Conservation (phyloP, 2,329 filamentous ascomycete species). For the Exophiala calicioides region DNA sequence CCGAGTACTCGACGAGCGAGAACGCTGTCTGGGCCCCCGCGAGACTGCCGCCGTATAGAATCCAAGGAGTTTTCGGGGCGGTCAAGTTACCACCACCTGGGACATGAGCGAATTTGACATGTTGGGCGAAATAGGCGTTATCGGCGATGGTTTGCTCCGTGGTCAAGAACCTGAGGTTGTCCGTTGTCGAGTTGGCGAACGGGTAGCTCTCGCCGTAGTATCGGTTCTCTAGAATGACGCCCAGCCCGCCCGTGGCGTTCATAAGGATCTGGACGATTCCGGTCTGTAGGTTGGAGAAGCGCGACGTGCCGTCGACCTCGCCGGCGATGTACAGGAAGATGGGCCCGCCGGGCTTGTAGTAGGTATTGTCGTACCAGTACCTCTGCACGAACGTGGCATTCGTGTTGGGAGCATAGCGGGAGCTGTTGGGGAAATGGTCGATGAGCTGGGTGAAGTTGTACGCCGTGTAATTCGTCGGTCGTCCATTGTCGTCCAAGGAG, state of each 20-base stretch:
- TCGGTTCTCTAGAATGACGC: slow-evolving; percentile 46
- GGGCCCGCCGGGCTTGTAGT: slow-evolving; percentile 57
- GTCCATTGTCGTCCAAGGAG: slow-evolving; percentile 19
- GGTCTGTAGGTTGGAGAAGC: slow-evolving; percentile 46
- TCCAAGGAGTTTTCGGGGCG: slow-evolving; percentile 46
- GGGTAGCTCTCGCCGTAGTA: slow-evolving; percentile 48
- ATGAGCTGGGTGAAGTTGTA: slow-evolving; percentile 27
- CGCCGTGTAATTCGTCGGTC: slow-evolving; percentile 27
- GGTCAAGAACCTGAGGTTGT: slow-evolving; percentile 46
- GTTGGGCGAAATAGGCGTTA: slow-evolving; percentile 47
- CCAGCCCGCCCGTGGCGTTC: slow-evolving; percentile 55
- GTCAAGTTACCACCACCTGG: slow-evolving; percentile 38
- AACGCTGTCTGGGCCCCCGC: slow-evolving; percentile 48
- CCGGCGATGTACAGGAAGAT: slow-evolving; percentile 43
- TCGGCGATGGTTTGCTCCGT: slow-evolving; percentile 48
- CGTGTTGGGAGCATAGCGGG: slow-evolving; percentile 25
- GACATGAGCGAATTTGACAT: slow-evolving; percentile 33
- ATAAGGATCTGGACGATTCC: slow-evolving; percentile 57
- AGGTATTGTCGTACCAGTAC: slow-evolving; percentile 56
- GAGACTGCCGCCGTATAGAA: slow-evolving; percentile 51
- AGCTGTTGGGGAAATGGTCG: slow-evolving; percentile 28
- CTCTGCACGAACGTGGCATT: slow-evolving; percentile 55
- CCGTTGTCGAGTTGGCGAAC: slow-evolving; percentile 40
- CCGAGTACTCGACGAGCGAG: slow-evolving; percentile 42
- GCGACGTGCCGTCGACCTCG: slow-evolving; percentile 42